These are phyloP conservation scores for Puccinellia tenuiflora DNA, from an alignment of 176 grass and related monocot genomes.

Conservation along the genomic window DNA sequence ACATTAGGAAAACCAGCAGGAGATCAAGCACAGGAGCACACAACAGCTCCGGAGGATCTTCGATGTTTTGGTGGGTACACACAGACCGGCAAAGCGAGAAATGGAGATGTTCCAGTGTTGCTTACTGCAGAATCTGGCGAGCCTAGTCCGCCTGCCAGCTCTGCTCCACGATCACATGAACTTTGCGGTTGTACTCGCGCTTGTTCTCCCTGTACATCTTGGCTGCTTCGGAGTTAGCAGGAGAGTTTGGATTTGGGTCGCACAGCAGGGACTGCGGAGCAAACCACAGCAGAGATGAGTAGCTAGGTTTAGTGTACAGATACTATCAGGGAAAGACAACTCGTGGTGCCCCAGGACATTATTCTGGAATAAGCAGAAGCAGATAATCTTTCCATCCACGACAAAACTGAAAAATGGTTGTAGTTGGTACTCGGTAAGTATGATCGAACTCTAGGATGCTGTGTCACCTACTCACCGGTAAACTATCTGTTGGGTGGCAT, in stretches of 20 bases:
- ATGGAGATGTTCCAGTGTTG: constrained; percentile 12
- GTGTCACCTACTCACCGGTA: background rate
- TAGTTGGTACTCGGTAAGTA: background rate
- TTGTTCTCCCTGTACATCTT: constrained; percentile 89
- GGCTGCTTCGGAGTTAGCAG: constrained; percentile 89
- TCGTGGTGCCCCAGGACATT: background rate
- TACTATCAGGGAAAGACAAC: background rate
- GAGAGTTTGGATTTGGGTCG: constrained; percentile 91
- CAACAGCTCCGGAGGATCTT: background rate
- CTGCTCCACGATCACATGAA: constrained; percentile 83
- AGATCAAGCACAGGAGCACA: constrained; percentile 25
- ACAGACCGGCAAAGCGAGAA: constrained; percentile 29
- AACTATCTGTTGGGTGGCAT: background rate
- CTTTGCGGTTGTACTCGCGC: constrained; percentile 87
- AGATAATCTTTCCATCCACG: background rate
- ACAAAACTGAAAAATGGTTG: background rate
- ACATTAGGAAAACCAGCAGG: background rate
- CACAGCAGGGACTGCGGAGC: constrained; percentile 74
- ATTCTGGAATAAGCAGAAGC: background rate
- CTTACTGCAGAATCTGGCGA: constrained; percentile 25
- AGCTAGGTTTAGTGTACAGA: background rate
- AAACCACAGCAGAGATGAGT: background rate
- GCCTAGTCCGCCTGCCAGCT: constrained; percentile 85
- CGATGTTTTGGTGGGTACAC: constrained; percentile 12
- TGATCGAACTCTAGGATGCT: background rate